Base-by-base conservation (phyloP, 129 eudicot species). In the Arctium minus region DNA sequence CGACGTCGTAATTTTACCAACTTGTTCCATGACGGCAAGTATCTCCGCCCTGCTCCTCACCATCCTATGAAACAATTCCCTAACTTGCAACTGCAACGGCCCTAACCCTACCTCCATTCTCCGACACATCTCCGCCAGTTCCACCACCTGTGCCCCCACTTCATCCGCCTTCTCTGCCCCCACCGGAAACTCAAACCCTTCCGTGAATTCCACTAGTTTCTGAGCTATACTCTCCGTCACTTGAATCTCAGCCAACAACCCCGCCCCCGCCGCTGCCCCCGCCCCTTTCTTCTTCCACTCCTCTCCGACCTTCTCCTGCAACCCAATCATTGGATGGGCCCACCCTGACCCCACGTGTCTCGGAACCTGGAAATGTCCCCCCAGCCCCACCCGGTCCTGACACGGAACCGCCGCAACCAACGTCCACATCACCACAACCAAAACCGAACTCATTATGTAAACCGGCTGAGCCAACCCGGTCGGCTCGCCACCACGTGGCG, bases 31-130 rank as follows among this genome's bases (percentile, higher is more conserved):
- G 13, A 96, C 85, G 32, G 91, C 99, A 77, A 93, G 91, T 67
- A 91, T 83, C 81, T 90, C 97, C 17, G 86, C 88, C 81, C 99
- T 87, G 82, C 94, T 92, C 86, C 92, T 93, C 70, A 92, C 99
- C 88, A 96, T 89, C 88, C 98, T 90, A 89, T 90, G 97, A 75
- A 96, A 96, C 86, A 96, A 90, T 38, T 96, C 98, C 65, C 99
- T 88, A 12, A 93, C 90, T 72, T 91, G 96, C 77, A 79, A 89
- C 39, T 93, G 98, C 30, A 96, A 73, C 8, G 98, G 98, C 74
- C 76, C 90, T 76, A 96, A 82, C 70, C 97, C 98, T n/a, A 88
- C 98, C 85, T 90, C 98, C 94, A 96, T 73, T 29, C 76, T 86
- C 82, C 77, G 84, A 73, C 98, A 96, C 1, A 96, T 72, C 68